Percentiles rank a stretch among this genome's conserved stretches.
Conservation (phyloP, 768 basidiomycete genomes). For the Lactarius sanguifluus region DNA sequence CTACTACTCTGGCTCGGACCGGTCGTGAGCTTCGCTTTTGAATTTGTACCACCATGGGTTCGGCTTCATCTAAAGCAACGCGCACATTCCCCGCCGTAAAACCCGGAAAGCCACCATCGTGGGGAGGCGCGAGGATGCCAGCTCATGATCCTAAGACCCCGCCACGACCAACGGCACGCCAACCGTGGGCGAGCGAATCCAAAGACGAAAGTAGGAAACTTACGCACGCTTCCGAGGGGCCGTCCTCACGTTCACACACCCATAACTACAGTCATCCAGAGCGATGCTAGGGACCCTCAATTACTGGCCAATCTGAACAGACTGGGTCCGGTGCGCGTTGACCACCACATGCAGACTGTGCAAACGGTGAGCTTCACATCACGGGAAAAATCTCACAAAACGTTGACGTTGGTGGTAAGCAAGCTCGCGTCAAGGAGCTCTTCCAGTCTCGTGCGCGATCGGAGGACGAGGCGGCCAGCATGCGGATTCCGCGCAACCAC, state of each 20-base stretch:
- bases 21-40: neutral
- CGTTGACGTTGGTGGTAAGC: conserved; percentile 4
- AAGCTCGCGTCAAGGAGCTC: conserved; percentile 40
- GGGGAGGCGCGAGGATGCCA: conserved; percentile 16
- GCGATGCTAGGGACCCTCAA: conserved; percentile 70
- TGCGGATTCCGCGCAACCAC: conserved; percentile 47
- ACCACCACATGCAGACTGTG: conserved; percentile 57
- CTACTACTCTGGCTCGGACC: conserved; percentile 6
- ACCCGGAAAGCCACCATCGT: conserved; percentile 13
- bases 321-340: conserved; percentile 69
- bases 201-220: conserved; percentile 21
- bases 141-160: neutral
- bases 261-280: conserved; percentile 22
- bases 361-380: conserved; percentile 44
- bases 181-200: conserved; percentile 21
- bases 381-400: neutral
- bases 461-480: conserved; percentile 52
- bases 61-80: conserved; percentile 17
- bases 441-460: conserved; percentile 55
- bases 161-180: neutral
- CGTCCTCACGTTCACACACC: neutral
- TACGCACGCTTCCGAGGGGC: neutral
- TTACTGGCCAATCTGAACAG: conserved; percentile 62
- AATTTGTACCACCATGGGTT: conserved; percentile 11
- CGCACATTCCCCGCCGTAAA: conserved; percentile 1